These are phyloP conservation scores for Plasmodium berghei DNA, from an alignment of 169 alveolate species.

Conservation along the genomic window DNA sequence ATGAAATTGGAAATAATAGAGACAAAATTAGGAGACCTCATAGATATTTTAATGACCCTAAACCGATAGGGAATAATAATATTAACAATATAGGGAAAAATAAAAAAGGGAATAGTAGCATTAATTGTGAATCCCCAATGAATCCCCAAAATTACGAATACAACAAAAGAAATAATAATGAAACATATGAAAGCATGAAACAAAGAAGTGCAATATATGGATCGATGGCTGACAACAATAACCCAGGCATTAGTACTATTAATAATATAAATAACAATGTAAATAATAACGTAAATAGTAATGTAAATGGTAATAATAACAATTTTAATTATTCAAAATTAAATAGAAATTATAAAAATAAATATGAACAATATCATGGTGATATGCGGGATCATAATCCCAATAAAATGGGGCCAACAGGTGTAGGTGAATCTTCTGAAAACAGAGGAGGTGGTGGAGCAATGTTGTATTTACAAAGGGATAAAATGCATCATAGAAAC, in stretches of 20 bases:
- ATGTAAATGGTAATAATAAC: slow-evolving; percentile 10
- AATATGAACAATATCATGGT: no score
- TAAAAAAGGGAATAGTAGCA: no score
- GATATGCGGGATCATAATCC: no score
- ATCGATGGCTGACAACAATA: no score
- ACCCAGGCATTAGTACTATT: no score
- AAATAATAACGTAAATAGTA: neutral
- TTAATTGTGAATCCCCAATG: no score
- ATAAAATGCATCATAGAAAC: slow-evolving; percentile 25
- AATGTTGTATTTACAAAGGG: slow-evolving; percentile 28
- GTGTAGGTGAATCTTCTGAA: neutral
- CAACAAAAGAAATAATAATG: slow-evolving; percentile 18
- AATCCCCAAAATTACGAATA: neutral
- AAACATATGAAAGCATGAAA: slow-evolving; percentile 5
- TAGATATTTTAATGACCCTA: neutral
- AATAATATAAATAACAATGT: neutral
- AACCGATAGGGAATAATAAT: neutral
- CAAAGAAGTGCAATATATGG: neutral
- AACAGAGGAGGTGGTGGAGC: neutral
- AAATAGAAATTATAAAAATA: no score
- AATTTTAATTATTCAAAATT: slow-evolving; percentile 1
- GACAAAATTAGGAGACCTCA: neutral
- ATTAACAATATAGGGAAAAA: no score
- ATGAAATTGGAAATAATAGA: neutral
- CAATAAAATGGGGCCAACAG: neutral